phyloP scores from a whole-genome alignment of 2,329 filamentous ascomycete species.

The Talaromyces sp. region DNA sequence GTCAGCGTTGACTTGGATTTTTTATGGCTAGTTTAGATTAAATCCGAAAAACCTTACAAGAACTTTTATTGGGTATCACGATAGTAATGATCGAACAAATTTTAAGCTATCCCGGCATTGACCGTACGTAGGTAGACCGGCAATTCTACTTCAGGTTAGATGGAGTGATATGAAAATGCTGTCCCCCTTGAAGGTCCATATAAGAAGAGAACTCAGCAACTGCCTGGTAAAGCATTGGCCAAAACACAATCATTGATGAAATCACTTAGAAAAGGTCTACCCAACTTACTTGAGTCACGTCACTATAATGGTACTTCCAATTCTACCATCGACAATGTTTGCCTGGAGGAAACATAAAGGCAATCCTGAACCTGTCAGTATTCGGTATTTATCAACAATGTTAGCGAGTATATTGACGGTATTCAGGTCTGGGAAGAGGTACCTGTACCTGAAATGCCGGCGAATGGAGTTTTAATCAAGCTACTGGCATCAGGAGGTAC shows the following conservation, averaged over 20 bases:
- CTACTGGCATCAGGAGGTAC: not conserved
- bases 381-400: not conserved
- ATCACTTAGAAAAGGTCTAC: no score
- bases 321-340: not conserved
- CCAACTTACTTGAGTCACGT: no score
- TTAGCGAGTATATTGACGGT: not conserved
- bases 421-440: not conserved
- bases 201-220: not conserved
- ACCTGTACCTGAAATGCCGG: not conserved
- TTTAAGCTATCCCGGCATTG: no score
- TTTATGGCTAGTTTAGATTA: no score
- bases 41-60: no score
- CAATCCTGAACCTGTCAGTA: not conserved
- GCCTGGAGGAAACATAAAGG: slow-evolving; percentile 3
- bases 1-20: no score
- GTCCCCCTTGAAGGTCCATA: not conserved
- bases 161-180: not conserved
- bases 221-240: not conserved
- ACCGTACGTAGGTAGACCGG: not conserved
- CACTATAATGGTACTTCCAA: not conserved
- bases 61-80: no score
- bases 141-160: not conserved
- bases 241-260: not conserved
- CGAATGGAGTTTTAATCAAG: not conserved
- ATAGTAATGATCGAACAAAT: no score